Evolutionary conservation across 2,329 filamentous ascomycete species (phyloP), one percentile per base, ranked within the genome.

Genomic region (Verticillium isaacii): DNA sequence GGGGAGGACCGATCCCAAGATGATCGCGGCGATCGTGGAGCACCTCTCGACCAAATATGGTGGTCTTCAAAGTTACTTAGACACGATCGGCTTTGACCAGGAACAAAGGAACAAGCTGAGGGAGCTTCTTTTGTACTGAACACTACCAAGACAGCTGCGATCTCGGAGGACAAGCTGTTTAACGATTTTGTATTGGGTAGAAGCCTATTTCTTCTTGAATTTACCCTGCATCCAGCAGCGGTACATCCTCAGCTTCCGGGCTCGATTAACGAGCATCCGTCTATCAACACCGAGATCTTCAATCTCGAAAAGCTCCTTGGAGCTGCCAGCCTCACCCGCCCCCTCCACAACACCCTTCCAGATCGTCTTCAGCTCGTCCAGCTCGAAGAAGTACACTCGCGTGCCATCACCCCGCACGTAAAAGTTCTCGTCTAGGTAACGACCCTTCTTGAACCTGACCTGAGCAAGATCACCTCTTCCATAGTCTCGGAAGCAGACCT

Each of bases 381-480:
- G 83, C 62, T 97, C 94, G 71, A 99, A 99, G 76, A 99, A 99
- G 76, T 98, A 99, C 0, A 99, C 95, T 7, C 95, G 85, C 4
- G 95, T 99, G 1, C 95, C 95, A 74, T 99, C 95, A 1, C 95
- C 95, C 37, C 95, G 83, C 55, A 97, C 91, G 74, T 99, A 99
- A 70, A 99, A 99, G 72, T 98, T 99, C 76, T 98, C 95, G 61
- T 93, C 91, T 72, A 99, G 83, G 71, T 94, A 98, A 50, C 95
- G 85, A 14, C 92, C 92, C 78, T 97, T 97, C 78, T 95, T 96
- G 80, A 99, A 98, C 63, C 95, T 86, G 64, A 99, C 95, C 80
- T 99, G 95, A 19, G 95, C 94, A 64, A 99, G 82, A 76, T 99
- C 95, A 37, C 95, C 95, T 73, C 93, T 86, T 62, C 95, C 95